Base-by-base conservation (phyloP, 2,329 filamentous ascomycete species). In the Aureobasidium vineae region DNA sequence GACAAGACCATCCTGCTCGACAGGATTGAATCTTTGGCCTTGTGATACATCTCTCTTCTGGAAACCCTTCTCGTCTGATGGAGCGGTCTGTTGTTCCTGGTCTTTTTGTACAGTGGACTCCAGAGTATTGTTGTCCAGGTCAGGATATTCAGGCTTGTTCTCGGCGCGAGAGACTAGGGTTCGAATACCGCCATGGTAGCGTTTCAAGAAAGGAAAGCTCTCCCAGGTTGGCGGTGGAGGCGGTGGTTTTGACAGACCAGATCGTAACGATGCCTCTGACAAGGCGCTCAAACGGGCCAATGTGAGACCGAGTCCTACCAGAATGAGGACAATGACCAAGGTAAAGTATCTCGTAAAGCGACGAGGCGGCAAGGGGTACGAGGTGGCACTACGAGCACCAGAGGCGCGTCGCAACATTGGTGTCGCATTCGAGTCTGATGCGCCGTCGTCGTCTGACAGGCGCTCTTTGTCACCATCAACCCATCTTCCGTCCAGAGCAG, bases 121-220 rank as follows among this genome's bases (percentile, higher is more conserved):
- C 21, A 82, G 78, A 70, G 84, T 77, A 70, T 88, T 88, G 60
- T 88, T 86, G 57, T 84, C 83, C 1, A 84, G 78, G 8, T 83
- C 82, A 1, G 95, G 94, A 74, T 96, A 98, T 74, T 98, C 91
- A 0, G 93, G 89, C 11, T 83, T 80, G 70, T 93, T 94, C 56
- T 90, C 81, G 16, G 82, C 76, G 31, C 87, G 79, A 0, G 86
- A 78, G 0, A 90, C 85, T 68, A 99, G 75, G 0, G 85, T 89
- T 70, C 88, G 84, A 67, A 99, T 84, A 0, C 95, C 95, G 16
- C 92, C 94, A 75, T 97, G 95, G 75, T 97, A 99, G 69, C 93
- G 85, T 68, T 88, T 89, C 68, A 99, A 77, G 73, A 97, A 96
- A 0, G 88, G 86, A 75, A 96, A 98, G 11, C 84, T 85, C 75